Evolutionary conservation across 192 early-diverging fungal genomes (phyloP).

Genomic region (Jimgerdemannia lactiflua): DNA sequence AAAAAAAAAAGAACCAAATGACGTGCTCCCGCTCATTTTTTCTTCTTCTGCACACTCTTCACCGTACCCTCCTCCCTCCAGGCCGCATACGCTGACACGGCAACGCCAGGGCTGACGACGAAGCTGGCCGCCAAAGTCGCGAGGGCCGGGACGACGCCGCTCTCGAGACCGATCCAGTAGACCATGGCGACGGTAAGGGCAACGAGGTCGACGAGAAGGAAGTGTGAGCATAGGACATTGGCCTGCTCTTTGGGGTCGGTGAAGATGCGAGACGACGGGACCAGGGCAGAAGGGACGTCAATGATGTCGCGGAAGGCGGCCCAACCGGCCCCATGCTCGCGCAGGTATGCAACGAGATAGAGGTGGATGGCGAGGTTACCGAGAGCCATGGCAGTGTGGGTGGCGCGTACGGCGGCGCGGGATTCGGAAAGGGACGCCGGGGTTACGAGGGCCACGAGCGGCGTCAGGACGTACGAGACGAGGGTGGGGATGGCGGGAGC

Average conservation of each 20-base stretch:
- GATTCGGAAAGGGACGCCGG: not conserved
- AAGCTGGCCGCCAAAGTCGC: not conserved
- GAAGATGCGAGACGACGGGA: not conserved
- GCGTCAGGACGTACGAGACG: not conserved
- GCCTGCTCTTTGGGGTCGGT: not conserved
- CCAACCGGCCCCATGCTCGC: not conserved
- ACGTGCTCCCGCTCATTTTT: not conserved
- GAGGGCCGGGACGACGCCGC: not conserved
- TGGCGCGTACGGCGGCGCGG: not conserved
- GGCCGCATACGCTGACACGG: not conserved
- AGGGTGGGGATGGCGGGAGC: slow-evolving; percentile 1
- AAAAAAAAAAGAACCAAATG: not conserved
- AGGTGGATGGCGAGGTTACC: not conserved
- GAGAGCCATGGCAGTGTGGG: not conserved
- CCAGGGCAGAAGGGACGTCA: not conserved
- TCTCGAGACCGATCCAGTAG: not conserved
- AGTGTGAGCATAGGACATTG: not conserved
- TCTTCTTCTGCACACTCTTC: not conserved
- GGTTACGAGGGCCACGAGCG: not conserved
- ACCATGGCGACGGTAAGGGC: not conserved
- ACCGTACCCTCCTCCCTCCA: not conserved
- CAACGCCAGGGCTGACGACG: not conserved
- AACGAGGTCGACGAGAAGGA: not conserved
- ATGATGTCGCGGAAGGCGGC: not conserved
- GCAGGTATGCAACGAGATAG: not conserved